Base-by-base conservation (phyloP, 441 rosid species). In the Raphanus hybrid region DNA sequence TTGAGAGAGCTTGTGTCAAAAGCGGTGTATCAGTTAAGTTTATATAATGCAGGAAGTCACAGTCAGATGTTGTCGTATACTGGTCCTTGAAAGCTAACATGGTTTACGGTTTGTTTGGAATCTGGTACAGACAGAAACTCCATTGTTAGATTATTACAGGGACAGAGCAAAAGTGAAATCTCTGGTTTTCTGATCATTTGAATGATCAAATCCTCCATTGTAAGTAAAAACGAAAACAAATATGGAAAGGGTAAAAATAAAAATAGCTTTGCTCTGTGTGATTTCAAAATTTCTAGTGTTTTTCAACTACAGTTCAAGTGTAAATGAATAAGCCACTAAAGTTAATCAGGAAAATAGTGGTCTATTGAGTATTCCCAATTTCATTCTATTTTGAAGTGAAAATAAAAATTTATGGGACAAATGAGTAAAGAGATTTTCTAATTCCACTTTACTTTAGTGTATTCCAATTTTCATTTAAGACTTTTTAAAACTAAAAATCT, bases 41-140 rank as follows among this genome's bases (percentile, higher is more conserved):
- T 86, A 48, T 89, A 85, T 71, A 86, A 87, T 69, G 74, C 82
- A 55, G 86, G 73, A 64, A 84, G 84, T 75, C 80, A 81, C 4
- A 81, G 87, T 72, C 90, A 82, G 79, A 81, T 84, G 83, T 82
- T 74, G 34, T 29, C 84, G 1, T 87, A 71, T 72, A 74, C 39
- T 64, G 82, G 78, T 64, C 67, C 82, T 69, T 78, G 45, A 57
- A 48, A 50, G 45, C 1, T 6, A 20, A 58, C 32, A 77, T 10
- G 58, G 64, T 10, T 77, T 50, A 48, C 45, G 39, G 43, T 52
- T 69, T 37, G 71, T 64, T 60, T 50, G 34, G 73, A 50, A 67
- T 73, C 65, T 67, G 50, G 66, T 78, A 67, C 59, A 73, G 16
- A 50, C 7, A 27, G 4, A 62, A 15, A 68, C 81, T 67, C 16